Evolutionary conservation across 805 yeast species (phyloP).

Genomic region (Brettanomyces nanus): DNA sequence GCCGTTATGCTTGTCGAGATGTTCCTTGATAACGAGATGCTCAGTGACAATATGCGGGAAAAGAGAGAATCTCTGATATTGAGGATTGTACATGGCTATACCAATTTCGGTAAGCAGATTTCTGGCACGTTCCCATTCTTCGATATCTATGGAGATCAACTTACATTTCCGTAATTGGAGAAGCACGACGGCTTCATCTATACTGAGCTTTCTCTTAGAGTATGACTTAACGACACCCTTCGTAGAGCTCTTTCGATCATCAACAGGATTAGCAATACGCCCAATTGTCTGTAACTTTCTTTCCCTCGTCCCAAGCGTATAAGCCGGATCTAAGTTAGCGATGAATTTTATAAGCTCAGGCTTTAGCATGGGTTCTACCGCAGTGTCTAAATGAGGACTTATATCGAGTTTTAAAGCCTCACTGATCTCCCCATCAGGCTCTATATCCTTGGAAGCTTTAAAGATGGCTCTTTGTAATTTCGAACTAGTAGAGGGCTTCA

Average conservation of each 20-base stretch:
- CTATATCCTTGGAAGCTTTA: too few species aligned
- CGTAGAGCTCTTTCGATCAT: not conserved
- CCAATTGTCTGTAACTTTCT: too few species aligned
- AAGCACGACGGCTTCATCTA: conserved; percentile 19
- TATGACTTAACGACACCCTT: not conserved
- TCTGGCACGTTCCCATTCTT: conserved; percentile 13
- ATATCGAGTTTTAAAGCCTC: not conserved
- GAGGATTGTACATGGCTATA: conserved; percentile 23
- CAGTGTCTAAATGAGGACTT: not conserved
- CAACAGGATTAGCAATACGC: not conserved
- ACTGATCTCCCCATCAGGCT: not conserved
- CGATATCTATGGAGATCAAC: conserved; percentile 23
- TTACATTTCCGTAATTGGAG: conserved; percentile 13
- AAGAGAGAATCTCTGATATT: conserved; percentile 19
- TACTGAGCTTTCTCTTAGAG: conserved; percentile 7
- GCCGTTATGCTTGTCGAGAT: conserved; percentile 13
- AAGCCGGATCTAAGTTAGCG: not conserved
- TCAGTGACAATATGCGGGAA: conserved; percentile 24
- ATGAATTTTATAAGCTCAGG: not conserved
- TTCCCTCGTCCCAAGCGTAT: not conserved
- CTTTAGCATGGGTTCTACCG: not conserved
- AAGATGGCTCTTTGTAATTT: too few species aligned
- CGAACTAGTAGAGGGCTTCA: too few species aligned
- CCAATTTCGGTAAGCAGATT: conserved; percentile 23
- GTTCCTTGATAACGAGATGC: conserved; percentile 22